These are phyloP conservation scores for Linanthus parryae DNA, from an alignment of 148 eudicot species.

Conservation along the genomic window DNA sequence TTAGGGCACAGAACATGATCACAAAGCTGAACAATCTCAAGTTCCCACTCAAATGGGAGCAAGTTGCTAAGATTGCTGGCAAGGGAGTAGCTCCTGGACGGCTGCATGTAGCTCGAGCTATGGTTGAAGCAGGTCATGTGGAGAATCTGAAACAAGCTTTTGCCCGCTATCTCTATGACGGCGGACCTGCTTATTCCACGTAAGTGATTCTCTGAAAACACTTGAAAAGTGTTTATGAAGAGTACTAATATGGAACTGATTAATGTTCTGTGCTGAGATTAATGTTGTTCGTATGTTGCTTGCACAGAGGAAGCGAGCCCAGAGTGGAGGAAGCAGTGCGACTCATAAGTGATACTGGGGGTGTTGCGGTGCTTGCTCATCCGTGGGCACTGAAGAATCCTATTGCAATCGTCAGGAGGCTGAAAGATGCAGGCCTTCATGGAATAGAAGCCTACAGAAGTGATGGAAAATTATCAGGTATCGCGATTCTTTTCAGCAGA, in stretches of 20 bases:
- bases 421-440: constrained; percentile 83
- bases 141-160: constrained; percentile 94
- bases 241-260: no score
- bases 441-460: constrained; percentile 91
- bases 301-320: constrained; percentile 97
- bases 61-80: constrained; percentile 79
- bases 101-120: constrained; percentile 89
- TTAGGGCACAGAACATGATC: constrained; percentile 81
- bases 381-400: constrained; percentile 94
- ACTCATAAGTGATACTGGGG: constrained; percentile 73
- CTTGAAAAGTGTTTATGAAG: background rate
- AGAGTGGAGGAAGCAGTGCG: constrained; percentile 72
- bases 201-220: constrained; percentile 23
- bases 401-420: constrained; percentile 42
- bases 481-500: background rate
- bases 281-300: no score
- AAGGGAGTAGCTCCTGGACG: constrained; percentile 96
- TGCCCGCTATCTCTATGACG: constrained; percentile 81
- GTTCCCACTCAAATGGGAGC: constrained; percentile 81
- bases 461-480: constrained; percentile 91
- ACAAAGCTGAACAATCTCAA: constrained; percentile 65
- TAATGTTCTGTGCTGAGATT: no score
- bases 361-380: constrained; percentile 88
- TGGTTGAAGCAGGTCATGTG: constrained; percentile 93
- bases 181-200: constrained; percentile 98